A percentile compares a stretch with the other conserved stretches of the same genome.
These are phyloP conservation scores for Melaleuca alternifolia DNA, from an alignment of 345 rosid species.

Conservation along the genomic window DNA sequence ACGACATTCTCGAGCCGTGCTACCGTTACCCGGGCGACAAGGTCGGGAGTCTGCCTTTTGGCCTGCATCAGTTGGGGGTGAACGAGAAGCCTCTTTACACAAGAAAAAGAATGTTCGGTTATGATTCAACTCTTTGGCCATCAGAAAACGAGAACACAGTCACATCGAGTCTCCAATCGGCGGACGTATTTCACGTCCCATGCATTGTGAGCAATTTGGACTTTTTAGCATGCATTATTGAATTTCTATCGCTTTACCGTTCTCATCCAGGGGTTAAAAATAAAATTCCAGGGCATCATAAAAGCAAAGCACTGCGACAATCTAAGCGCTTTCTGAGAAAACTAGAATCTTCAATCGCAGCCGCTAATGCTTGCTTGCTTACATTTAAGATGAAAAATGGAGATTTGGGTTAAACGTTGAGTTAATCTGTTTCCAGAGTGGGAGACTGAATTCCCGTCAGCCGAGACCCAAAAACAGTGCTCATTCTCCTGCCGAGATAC, in stretches of 20 bases:
- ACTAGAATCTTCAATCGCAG: not conserved
- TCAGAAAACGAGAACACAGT: not conserved
- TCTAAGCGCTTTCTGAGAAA: not conserved
- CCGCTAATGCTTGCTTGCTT: not conserved
- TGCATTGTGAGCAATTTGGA: not conserved
- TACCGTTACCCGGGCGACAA: slow-evolving; percentile 16
- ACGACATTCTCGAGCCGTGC: slow-evolving; percentile 45
- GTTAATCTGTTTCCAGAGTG: not conserved
- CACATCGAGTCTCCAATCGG: not conserved
- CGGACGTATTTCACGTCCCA: not conserved
- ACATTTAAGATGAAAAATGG: not conserved
- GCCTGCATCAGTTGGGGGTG: not conserved
- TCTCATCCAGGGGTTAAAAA: not conserved
- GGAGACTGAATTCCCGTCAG: not conserved
- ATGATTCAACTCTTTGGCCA: not conserved
- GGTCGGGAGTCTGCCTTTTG: not conserved
- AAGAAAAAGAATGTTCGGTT: not conserved
- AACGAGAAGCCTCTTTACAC: not conserved
- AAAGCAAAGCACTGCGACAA: not conserved
- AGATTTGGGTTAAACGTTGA: not conserved
- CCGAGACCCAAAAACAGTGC: not conserved
- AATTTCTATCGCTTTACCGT: not conserved
- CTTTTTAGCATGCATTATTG: not conserved
- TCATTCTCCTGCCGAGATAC: not conserved
- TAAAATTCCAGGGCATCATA: not conserved